Evolutionary conservation across 1,284 basidiomycete species (phyloP), one percentile per base, ranked within the genome.

Genomic region (Thelephora terrestris): DNA sequence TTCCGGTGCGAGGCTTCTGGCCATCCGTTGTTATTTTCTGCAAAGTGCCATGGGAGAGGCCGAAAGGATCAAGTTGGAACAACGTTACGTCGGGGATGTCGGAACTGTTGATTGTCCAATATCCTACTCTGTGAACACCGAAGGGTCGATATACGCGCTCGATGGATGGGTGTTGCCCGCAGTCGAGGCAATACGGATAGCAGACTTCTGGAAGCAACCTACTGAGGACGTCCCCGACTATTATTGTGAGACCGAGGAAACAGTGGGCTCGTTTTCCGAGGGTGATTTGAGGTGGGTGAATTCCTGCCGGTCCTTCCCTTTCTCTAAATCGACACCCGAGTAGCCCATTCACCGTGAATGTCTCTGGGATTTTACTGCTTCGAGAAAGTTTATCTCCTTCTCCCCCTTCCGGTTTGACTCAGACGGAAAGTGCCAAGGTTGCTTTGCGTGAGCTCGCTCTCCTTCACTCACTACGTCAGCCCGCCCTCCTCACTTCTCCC

Each of bases 401-500:
- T 34, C 5, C 49, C 52, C 27, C 56, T 5, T 66, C 71, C 1
- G 49, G 66, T 2, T 75, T 92, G 43, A 79, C 94, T 46, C 62
- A 74, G 17, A 95, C 91, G 1, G 68, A 75, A 2, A 77, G 88
- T 1, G 73, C 84, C 12, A 66, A 73, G 1, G 48, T 68, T 3
- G 71, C 85, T 0, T 71, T 96, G 3, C 77, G 74, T 2, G 61
- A 71, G 6, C 69, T 98, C 39, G 81, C 86, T 0, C 64, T 84
- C 12, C 75, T 81, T 47, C 58, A 86, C 1, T 84, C 82, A 1
- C 71, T 81, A 42, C 76, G 85, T 2, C 64, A 86, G 0, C 95
- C 96, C 1, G 79, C 80, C 7, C 81, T 99, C 20, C 65, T 99
- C 27, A 89, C 91, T 0, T 93, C 94, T 0, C 70, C 89, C 0